Evolutionary conservation across 208 protist genomes (phyloP), one percentile per base, ranked within the genome.

Genomic region (Borovskyia barvae): DNA sequence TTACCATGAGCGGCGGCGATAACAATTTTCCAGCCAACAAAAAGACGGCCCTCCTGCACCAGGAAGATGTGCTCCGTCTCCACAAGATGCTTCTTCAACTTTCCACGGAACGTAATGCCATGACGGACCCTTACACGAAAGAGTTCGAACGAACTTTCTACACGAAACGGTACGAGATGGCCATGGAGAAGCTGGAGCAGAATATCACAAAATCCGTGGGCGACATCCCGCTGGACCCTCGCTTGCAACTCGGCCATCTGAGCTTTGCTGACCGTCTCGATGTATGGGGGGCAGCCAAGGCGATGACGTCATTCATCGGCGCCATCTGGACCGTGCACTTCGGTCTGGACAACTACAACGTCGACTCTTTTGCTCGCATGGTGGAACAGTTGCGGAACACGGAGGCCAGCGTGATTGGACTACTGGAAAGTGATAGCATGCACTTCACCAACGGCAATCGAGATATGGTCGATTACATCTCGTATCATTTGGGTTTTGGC

Each of bases 251-350:
- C 11, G 36, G 20, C 14, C 45, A 70, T 39, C 50, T 85, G 12
- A 63, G 24, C 24, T 26, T 36, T 46, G 64, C 54, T 7, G 51
- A 82, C 20, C 58, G 76, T 49, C 9, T 33, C 0, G 77, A 79
- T 7, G 70, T 93, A 8, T 90, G 77, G 71, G 46, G 73, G 3
- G 85, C 82, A 1, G 85, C 85, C 2, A 56, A 81, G 54, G 80
- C 76, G 2, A 80, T 90, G 77, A 86, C 80, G 9, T 77, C 77
- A 53, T 87, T 90, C 47, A 84, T 77, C 6, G 85, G 82, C n/a
- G 67, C 82, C 60, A 90, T 93, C 66, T 93, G 80, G 77, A 93
- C 85, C 19, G 73, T 90, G 0, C 85, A 90, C 65, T 93, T 93
- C 65, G 82, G 36, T 0, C 63, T 90, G 9, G 85, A 93, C 66